These are phyloP conservation scores for Nepenthes mirabilis DNA, from an alignment of 148 eudicot genomes.

Conservation along the genomic window DNA sequence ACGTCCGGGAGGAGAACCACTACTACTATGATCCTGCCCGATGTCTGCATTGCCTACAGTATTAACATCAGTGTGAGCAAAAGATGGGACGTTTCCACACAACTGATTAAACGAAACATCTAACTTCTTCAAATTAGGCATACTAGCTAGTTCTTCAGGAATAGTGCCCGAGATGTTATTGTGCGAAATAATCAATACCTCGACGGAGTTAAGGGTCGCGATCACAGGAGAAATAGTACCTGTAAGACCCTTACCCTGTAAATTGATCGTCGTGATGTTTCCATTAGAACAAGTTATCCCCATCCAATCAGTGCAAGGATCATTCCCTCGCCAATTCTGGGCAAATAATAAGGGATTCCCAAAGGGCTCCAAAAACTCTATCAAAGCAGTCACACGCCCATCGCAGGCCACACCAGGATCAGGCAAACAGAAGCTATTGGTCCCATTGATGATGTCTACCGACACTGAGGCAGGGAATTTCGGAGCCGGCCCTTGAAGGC, in stretches of 20 bases:
- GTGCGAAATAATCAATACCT: slow-evolving; percentile 34
- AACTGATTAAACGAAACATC: slow-evolving; percentile 61
- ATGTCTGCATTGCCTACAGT: slow-evolving; percentile 37
- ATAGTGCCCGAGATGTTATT: slow-evolving; percentile 63
- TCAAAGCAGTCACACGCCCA: slow-evolving; percentile 34
- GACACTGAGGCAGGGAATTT: slow-evolving; percentile 25
- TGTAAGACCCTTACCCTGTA: slow-evolving; percentile 29
- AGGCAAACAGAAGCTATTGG: slow-evolving; percentile 56
- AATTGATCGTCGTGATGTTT: slow-evolving; percentile 48
- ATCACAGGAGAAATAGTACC: slow-evolving; percentile 63
- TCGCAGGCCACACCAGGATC: slow-evolving; percentile 48
- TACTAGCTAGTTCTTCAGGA: slow-evolving; percentile 44
- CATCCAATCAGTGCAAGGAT: slow-evolving; percentile 48
- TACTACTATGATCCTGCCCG: slow-evolving; percentile 33
- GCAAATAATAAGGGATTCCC: slow-evolving; percentile 61
- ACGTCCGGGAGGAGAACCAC: slow-evolving; percentile 11
- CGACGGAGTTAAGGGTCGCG: slow-evolving; percentile 35
- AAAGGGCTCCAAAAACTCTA: slow-evolving; percentile 33
- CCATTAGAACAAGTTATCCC: slow-evolving; percentile 37
- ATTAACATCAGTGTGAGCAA: slow-evolving; percentile 28
- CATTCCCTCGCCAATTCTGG: slow-evolving; percentile 51
- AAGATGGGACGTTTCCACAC: slow-evolving; percentile 43
- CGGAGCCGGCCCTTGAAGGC: slow-evolving; percentile 64
- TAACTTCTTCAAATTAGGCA: slow-evolving; percentile 39
- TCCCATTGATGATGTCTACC: slow-evolving; percentile 20